phyloP scores from a whole-genome alignment of 2,329 filamentous ascomycete species.

The Scedosporium aurantiacum region DNA sequence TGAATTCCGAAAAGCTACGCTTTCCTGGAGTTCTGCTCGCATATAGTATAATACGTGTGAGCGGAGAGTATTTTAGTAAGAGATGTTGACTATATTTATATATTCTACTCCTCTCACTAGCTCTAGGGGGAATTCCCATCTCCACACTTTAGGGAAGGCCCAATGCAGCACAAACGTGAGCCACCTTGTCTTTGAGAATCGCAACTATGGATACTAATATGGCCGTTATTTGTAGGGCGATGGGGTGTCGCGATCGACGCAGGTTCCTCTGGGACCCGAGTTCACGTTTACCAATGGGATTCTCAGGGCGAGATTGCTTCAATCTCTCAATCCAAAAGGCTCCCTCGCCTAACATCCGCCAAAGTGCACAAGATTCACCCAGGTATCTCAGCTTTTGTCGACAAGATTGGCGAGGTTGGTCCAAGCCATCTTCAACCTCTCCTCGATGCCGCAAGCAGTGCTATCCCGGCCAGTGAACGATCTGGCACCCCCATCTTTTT shows the following conservation, averaged over 20 bases:
- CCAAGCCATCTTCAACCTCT: constrained; percentile 70
- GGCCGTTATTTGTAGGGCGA: constrained; percentile 31
- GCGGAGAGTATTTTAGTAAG: too few species aligned
- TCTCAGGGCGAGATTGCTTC: constrained; percentile 51
- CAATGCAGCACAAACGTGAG: too few species aligned
- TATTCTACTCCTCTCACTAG: too few species aligned
- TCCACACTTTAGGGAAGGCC: background rate
- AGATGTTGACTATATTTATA: too few species aligned
- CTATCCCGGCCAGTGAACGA: constrained; percentile 67
- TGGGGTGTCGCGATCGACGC: constrained; percentile 97
- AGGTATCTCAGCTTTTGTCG: constrained; percentile 82
- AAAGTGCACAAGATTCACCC: constrained; percentile 91
- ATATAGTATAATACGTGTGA: too few species aligned
- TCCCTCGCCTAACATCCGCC: constrained; percentile 75
- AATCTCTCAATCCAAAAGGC: constrained; percentile 20
- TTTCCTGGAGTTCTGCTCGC: too few species aligned
- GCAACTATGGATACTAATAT: background rate
- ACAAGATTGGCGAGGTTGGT: constrained; percentile 65
- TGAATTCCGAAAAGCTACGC: too few species aligned
- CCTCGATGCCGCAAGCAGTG: constrained; percentile 67
- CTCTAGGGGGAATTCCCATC: background rate
- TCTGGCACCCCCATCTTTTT: constrained; percentile 84
- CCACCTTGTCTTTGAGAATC: background rate
- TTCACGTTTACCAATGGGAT: constrained; percentile 92
- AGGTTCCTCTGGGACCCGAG: constrained; percentile 89